Evolutionary conservation across 1,284 basidiomycete genomes (phyloP).

Genomic region (Leccinum subrobustum): DNA sequence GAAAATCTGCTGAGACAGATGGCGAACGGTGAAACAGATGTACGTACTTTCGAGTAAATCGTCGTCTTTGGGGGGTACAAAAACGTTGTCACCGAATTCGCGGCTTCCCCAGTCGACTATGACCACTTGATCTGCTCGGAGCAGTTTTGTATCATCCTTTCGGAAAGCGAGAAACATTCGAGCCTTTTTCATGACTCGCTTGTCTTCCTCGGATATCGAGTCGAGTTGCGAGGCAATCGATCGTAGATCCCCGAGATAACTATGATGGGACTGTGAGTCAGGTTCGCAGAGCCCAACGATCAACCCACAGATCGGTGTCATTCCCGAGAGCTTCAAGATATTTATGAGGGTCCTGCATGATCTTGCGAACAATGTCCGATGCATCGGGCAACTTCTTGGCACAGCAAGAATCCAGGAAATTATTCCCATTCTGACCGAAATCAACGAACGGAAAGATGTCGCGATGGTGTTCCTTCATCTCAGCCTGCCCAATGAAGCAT

Average conservation of each 20-base stretch:
- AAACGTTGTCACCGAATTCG: constrained; percentile 21
- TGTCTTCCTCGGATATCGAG: constrained; percentile 14
- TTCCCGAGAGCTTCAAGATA: constrained; percentile 16
- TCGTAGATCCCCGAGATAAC: constrained; percentile 26
- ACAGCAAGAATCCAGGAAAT: constrained; percentile 21
- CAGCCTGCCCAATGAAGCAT: constrained; percentile 20
- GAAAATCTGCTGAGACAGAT: background rate
- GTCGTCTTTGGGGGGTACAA: constrained; percentile 22
- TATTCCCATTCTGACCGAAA: constrained; percentile 22
- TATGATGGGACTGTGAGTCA: constrained; percentile 11
- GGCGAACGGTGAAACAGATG: background rate
- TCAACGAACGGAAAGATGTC: constrained; percentile 23
- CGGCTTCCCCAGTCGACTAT: constrained; percentile 26
- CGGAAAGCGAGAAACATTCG: constrained; percentile 22
- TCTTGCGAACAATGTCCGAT: constrained; percentile 20
- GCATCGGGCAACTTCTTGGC: constrained; percentile 25
- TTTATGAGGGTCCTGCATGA: constrained; percentile 15
- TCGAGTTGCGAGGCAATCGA: constrained; percentile 18
- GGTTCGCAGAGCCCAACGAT: background rate
- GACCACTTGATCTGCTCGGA: constrained; percentile 19
- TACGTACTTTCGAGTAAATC: constrained; percentile 23
- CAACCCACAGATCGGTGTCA: constrained; percentile 8
- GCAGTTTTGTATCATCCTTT: constrained; percentile 2
- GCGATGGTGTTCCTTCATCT: constrained; percentile 14
- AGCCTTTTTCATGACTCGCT: constrained; percentile 16